phyloP scores from a whole-genome alignment of 1,284 basidiomycete species.

The Singerocomus inundabilis region DNA sequence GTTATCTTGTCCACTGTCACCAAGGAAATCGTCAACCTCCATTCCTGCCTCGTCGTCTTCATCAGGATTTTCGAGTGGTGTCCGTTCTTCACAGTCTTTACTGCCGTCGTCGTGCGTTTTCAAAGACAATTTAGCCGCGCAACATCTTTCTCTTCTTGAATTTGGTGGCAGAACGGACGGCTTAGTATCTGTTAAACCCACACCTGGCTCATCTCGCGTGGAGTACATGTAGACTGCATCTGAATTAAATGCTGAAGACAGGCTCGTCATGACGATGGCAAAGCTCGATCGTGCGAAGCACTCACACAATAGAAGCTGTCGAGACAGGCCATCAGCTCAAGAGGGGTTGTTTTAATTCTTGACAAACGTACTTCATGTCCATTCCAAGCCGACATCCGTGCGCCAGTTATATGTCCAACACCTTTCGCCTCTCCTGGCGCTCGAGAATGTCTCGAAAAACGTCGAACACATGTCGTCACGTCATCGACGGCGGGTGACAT shows the following conservation, averaged over 20 bases:
- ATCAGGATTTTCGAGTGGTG: neutral
- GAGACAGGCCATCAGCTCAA: constrained; percentile 12
- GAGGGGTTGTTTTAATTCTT: neutral
- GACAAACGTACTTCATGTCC: constrained; percentile 68
- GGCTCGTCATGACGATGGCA: constrained; percentile 7
- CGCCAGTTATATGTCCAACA: constrained; percentile 74
- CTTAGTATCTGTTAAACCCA: neutral
- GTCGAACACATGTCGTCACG: constrained; percentile 78
- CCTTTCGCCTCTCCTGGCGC: constrained; percentile 36
- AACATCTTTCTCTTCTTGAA: neutral
- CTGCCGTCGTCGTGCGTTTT: neutral
- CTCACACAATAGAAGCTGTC: constrained; percentile 33
- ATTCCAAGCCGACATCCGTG: constrained; percentile 71
- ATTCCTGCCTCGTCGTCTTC: constrained; percentile 24
- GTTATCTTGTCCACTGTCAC: constrained; percentile 24
- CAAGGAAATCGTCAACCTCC: constrained; percentile 25
- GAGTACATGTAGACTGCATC: constrained; percentile 85
- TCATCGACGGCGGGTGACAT: constrained; percentile 46
- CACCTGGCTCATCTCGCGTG: constrained; percentile 61
- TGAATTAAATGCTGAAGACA: constrained; percentile 63
- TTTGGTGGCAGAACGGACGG: constrained; percentile 27
- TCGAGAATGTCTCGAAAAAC: constrained; percentile 64
- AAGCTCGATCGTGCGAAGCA: constrained; percentile 1
- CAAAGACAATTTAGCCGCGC: neutral
- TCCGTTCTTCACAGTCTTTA: constrained; percentile 7